These are phyloP conservation scores for Blepharisma stoltei DNA, from an alignment of 73 alveolate genomes.

Conservation along the genomic window DNA sequence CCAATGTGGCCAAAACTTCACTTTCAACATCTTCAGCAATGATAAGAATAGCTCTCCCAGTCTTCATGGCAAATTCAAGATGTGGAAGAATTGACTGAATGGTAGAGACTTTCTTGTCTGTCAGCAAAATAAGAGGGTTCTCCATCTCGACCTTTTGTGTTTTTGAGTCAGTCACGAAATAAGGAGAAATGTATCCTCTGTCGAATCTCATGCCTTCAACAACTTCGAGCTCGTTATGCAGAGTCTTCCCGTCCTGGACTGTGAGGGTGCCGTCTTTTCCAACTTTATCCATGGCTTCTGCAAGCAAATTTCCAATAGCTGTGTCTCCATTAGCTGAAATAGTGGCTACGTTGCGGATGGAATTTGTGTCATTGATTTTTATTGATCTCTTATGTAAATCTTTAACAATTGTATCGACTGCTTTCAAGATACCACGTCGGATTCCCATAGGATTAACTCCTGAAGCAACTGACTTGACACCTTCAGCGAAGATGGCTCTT, in stretches of 20 bases:
- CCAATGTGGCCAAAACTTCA: conserved; percentile 91
- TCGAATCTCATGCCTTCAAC: conserved; percentile 95
- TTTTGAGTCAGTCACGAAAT: conserved; percentile 93
- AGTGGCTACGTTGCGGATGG: conserved; percentile 86
- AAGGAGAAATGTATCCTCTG: conserved; percentile 97
- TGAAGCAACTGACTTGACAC: conserved; percentile 79
- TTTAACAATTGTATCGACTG: conserved; percentile 85
- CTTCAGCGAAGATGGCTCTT: conserved; percentile 28
- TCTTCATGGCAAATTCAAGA: conserved; percentile 81
- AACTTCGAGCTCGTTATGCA: conserved; percentile 93
- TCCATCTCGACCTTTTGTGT: conserved; percentile 70
- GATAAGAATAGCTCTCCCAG: conserved; percentile 76
- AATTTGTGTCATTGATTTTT: conserved; percentile 43
- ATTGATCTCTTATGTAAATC: conserved; percentile 24
- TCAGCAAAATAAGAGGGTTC: conserved; percentile 85
- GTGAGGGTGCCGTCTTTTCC: conserved; percentile 97
- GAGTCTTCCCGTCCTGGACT: conserved; percentile 90
- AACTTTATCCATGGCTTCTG: conserved; percentile 86
- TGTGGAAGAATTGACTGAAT: conserved; percentile 82
- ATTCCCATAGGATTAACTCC: conserved; percentile 98
- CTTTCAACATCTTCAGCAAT: conserved; percentile 96
- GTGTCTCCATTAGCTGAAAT: conserved; percentile 95
- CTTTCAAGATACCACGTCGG: conserved; percentile 92
- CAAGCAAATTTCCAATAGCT: conserved; percentile 88
- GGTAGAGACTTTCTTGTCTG: conserved; percentile 89